Base-by-base conservation (phyloP, 495 filamentous ascomycete genomes). In the Trichocladium uniseriatum region DNA sequence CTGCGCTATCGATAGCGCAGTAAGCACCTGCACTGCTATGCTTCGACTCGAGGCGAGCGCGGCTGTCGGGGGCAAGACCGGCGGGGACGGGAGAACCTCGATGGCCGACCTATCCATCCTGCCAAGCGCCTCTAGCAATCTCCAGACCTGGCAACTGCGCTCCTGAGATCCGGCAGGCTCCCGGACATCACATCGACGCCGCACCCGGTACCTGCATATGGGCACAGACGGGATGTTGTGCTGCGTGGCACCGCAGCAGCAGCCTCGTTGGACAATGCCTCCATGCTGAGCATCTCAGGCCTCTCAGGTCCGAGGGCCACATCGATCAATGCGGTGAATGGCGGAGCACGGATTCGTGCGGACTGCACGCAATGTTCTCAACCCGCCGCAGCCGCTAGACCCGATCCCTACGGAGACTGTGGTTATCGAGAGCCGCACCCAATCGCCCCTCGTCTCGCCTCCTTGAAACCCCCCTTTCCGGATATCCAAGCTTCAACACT, bases 121-220 rank as follows among this genome's bases (percentile, higher is more conserved):
- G n/a, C 14, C 15, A 8, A 6, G 9, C 16, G n/a, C 15, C 13
- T 16, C 18, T 11, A 18, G 8, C 9, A 16, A 36, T 44, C 11
- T 6, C 43, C 19, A 6, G 15, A 19, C n/a, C 19, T 15, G 21
- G 4, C 7, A 8, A 19, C 20, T 31, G 15, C 22, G 3, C 13
- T 16, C 14, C 36, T 24, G 36, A 29, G 45, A 48, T 48, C 24
- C 45, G 45, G 42, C 49, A 38, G 19, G 27, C 16, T 40, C 19
- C 38, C 42, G 43, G 28, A 40, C 43, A 34, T 38, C 49, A 22
- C 43, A 37, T 6, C 43, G 43, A 32, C 43, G 32, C 32, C 21
- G 43, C 43, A 27, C 31, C 32, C 36, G 24, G 45, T 48, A 48
- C 45, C 45, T 48, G 45, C 45, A 48, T 48, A 36, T 27, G 36